Conservation (phyloP, 1,284 basidiomycete genomes). For the Bjerkandera adusta region DNA sequence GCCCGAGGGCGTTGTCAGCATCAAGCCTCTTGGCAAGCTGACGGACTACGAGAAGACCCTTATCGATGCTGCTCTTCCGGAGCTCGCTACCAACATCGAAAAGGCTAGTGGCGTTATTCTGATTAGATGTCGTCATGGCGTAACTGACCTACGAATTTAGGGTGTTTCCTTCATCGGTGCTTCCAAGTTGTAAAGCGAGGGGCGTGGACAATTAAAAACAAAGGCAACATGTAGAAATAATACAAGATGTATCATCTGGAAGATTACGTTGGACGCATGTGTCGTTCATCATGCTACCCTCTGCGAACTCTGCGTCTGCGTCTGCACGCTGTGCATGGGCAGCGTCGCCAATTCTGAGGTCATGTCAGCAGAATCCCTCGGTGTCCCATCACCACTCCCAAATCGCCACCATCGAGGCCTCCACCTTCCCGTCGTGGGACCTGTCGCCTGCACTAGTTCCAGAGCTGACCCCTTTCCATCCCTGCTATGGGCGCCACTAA, state of each 20-base stretch:
- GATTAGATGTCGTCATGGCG: slow-evolving; percentile 1
- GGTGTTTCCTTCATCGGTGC: slow-evolving; percentile 20
- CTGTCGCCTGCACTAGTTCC: no score
- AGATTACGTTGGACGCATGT: no score
- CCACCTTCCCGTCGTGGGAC: no score
- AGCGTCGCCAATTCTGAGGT: no score
- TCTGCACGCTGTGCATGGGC: no score
- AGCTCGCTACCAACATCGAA: slow-evolving; percentile 78
- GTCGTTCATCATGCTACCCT: no score
- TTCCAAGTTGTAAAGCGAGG: slow-evolving; percentile 23
- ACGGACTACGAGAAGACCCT: slow-evolving; percentile 73
- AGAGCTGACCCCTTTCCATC: no score
- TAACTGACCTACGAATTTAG: slow-evolving; percentile 11
- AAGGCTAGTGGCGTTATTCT: slow-evolving; percentile 45
- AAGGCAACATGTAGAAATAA: slow-evolving; percentile 1
- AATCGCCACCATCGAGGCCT: no score
- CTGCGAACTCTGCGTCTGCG: no score
- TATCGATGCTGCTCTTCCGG: slow-evolving; percentile 78
- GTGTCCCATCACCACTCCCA: no score
- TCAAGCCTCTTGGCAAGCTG: slow-evolving; percentile 74
- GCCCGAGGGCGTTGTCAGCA: slow-evolving; percentile 81
- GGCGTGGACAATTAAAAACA: not conserved
- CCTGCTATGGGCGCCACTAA: no score
- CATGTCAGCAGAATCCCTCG: no score
- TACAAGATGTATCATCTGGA: not conserved